These are phyloP conservation scores for Paracoccidioides lutzii DNA, from an alignment of 2,329 filamentous ascomycete species.

Conservation along the genomic window DNA sequence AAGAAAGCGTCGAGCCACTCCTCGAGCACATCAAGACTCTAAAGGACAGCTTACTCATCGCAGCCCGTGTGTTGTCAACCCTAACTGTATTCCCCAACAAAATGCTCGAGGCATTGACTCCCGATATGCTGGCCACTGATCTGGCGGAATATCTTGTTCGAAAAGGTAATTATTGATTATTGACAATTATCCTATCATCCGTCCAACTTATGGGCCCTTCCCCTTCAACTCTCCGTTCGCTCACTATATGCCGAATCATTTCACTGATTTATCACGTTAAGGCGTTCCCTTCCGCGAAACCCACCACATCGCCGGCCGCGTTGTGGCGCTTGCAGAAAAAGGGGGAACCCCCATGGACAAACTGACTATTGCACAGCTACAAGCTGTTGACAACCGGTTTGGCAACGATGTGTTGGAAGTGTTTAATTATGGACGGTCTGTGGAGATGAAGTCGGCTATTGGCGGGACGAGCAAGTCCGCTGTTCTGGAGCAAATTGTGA, in stretches of 20 bases:
- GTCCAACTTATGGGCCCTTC: no score
- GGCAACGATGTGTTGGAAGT: conserved; percentile 55
- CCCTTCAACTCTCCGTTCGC: background rate
- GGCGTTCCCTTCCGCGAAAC: conserved; percentile 65
- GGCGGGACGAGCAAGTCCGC: conserved; percentile 65
- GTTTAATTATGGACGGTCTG: conserved; percentile 71
- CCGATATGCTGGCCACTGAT: conserved; percentile 63
- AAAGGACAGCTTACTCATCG: conserved; percentile 66
- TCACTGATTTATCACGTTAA: background rate
- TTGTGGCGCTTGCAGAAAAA: conserved; percentile 59
- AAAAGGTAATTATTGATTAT: conserved; percentile 3
- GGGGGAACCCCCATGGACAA: conserved; percentile 56
- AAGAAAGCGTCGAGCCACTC: conserved; percentile 77
- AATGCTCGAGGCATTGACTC: conserved; percentile 67
- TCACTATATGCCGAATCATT: background rate
- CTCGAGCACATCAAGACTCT: conserved; percentile 74
- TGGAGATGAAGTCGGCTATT: conserved; percentile 63
- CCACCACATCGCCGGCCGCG: conserved; percentile 62
- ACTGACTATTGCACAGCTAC: conserved; percentile 52
- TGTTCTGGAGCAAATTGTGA: conserved; percentile 56
- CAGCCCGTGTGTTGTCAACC: conserved; percentile 65
- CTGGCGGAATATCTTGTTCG: conserved; percentile 36
- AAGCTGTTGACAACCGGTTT: conserved; percentile 56
- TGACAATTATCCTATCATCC: background rate
- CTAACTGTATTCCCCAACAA: conserved; percentile 55